Evolutionary conservation across 441 rosid genomes (phyloP).

Genomic region (Oxalis stricta): DNA sequence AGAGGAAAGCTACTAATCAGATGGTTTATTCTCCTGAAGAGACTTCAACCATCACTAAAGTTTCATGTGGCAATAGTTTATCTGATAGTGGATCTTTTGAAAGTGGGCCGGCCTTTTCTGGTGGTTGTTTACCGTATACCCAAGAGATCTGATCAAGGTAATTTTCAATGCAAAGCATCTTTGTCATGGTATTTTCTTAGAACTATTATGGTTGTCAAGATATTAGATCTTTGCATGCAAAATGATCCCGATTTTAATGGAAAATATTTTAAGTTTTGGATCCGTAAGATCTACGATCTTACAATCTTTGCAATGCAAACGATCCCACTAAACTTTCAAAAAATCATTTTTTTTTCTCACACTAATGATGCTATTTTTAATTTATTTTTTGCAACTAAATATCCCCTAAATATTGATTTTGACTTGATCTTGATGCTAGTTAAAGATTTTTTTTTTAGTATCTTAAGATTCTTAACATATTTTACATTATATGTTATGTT

Average conservation of each 20-base stretch:
- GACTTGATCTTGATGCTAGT: too few relatives aligned
- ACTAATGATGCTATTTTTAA: too few relatives aligned
- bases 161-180: slow-evolving; percentile 8
- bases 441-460: too few relatives aligned
- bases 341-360: too few relatives aligned
- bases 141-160: slow-evolving; percentile 8
- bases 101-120: slow-evolving; percentile 8
- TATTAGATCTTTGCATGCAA: slow-evolving; percentile 2
- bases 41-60: slow-evolving; percentile 11
- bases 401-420: too few relatives aligned
- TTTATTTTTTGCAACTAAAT: too few relatives aligned
- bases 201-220: not conserved
- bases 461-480: too few relatives aligned
- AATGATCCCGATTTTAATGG: not conserved
- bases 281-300: too few relatives aligned
- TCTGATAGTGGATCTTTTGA: slow-evolving; percentile 13
- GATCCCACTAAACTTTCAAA: too few relatives aligned
- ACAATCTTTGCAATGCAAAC: too few relatives aligned
- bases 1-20: slow-evolving; percentile 7
- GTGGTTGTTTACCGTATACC: not conserved
- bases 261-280: too few relatives aligned
- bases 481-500: too few relatives aligned
- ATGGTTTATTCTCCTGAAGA: slow-evolving; percentile 13
- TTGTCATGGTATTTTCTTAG: slow-evolving; percentile 6
- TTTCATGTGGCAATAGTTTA: slow-evolving; percentile 11